Evolutionary conservation across 2,329 filamentous ascomycete species (phyloP).

Genomic region (Bipolaris victoriae): DNA sequence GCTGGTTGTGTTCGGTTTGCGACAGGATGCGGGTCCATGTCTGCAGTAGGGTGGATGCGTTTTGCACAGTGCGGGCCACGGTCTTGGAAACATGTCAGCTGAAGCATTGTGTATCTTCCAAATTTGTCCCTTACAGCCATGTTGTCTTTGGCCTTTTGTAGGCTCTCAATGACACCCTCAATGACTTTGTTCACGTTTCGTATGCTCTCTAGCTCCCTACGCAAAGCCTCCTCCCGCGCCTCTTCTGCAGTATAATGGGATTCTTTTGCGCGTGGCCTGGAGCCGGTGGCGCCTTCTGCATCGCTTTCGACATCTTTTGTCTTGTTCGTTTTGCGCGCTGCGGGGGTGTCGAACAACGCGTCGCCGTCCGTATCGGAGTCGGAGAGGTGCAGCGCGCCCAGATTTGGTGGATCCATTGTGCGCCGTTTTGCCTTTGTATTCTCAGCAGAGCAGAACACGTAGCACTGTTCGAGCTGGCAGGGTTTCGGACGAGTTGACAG

Average conservation of each 20-base stretch:
- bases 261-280: slow-evolving; percentile 52
- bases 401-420: slow-evolving; percentile 51
- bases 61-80: slow-evolving; percentile 82
- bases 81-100: slow-evolving; percentile 59
- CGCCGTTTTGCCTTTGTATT: slow-evolving; percentile 3
- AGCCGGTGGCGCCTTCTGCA: slow-evolving; percentile 50
- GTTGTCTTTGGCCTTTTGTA: slow-evolving; percentile 75
- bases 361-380: slow-evolving; percentile 64
- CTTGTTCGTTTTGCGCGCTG: slow-evolving; percentile 49
- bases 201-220: slow-evolving; percentile 80
- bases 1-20: slow-evolving; percentile 96
- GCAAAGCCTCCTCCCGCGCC: slow-evolving; percentile 74
- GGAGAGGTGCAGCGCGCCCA: slow-evolving; percentile 60
- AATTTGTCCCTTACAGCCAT: slow-evolving; percentile 68
- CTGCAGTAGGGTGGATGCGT: slow-evolving; percentile 86
- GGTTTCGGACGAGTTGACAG: neutral
- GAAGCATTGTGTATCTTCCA: neutral
- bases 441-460: neutral
- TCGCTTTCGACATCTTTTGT: slow-evolving; percentile 39
- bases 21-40: slow-evolving; percentile 96
- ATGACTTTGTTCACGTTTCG: slow-evolving; percentile 87
- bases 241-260: slow-evolving; percentile 68
- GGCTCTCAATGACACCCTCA: slow-evolving; percentile 74
- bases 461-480: neutral
- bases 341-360: slow-evolving; percentile 64